phyloP scores from a whole-genome alignment of 2,329 filamentous ascomycete species.

The Colletotrichum melonis region DNA sequence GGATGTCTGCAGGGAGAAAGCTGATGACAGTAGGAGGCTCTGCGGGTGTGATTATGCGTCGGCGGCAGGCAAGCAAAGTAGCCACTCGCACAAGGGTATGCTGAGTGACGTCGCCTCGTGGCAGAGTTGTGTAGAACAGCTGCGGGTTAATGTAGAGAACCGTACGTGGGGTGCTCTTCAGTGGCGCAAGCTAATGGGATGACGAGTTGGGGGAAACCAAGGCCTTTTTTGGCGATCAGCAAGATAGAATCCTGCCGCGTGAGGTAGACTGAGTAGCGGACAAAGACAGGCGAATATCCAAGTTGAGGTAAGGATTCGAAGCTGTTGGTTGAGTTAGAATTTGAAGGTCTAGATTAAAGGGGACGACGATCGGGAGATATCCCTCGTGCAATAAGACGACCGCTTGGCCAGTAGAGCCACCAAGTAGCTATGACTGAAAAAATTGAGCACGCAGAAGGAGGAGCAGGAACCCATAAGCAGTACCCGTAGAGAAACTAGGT shows the following conservation, averaged over 20 bases:
- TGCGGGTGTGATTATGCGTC: constrained; percentile 17
- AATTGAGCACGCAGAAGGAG: constrained; percentile 13
- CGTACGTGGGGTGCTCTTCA: constrained; percentile 22
- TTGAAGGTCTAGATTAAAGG: constrained; percentile 3
- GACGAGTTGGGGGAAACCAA: not conserved
- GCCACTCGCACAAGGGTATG: constrained; percentile 19
- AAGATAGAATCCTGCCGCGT: not conserved
- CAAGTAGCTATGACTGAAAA: constrained; percentile 12
- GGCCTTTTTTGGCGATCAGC: not conserved
- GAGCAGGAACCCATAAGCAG: constrained; percentile 18
- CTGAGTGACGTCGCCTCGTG: constrained; percentile 29
- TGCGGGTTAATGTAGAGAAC: constrained; percentile 9
- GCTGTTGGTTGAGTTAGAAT: constrained; percentile 27
- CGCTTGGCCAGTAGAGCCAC: constrained; percentile 21
- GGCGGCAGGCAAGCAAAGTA: constrained; percentile 24
- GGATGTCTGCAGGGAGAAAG: constrained; percentile 24
- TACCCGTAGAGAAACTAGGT: constrained; percentile 11
- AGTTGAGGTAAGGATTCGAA: constrained; percentile 3
- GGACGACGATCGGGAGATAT: not conserved
- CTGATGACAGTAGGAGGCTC: constrained; percentile 16
- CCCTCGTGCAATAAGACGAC: constrained; percentile 1
- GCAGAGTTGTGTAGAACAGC: constrained; percentile 9
- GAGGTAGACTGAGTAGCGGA: not conserved
- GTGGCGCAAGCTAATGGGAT: constrained; percentile 20
- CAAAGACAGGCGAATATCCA: not conserved